Conservation (phyloP, 306 rosid genomes). For the Malus domestica region DNA sequence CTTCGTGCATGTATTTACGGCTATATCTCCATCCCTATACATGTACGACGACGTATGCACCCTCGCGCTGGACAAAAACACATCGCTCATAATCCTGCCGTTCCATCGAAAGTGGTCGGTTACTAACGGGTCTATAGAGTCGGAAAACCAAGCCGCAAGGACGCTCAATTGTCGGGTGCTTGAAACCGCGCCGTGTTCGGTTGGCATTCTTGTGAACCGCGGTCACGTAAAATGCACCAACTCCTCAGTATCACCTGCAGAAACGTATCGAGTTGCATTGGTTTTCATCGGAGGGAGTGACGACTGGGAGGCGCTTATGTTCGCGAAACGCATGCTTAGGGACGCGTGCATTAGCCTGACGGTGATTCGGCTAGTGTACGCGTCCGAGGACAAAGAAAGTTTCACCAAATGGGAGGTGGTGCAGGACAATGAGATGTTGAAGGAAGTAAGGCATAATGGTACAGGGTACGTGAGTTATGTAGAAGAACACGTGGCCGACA, state of each 20-base stretch:
- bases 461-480: conserved; percentile 20
- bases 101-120: conserved; percentile 48
- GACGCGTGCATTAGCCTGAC: conserved; percentile 36
- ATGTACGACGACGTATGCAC: conserved; percentile 59
- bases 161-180: conserved; percentile 31
- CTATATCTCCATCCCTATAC: conserved; percentile 31
- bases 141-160: conserved; percentile 27
- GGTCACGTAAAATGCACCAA: conserved; percentile 25
- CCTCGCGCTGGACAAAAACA: conserved; percentile 42
- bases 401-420: conserved; percentile 1
- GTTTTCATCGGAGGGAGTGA: conserved; percentile 57
- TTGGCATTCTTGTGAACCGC: conserved; percentile 39
- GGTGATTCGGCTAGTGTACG: conserved; percentile 22
- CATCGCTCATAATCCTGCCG: conserved; percentile 45
- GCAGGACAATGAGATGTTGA: conserved; percentile 24
- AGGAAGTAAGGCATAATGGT: conserved; percentile 3
- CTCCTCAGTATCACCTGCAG: conserved; percentile 13
- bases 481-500: conserved; percentile 33
- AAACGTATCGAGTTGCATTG: conserved; percentile 22
- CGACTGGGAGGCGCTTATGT: conserved; percentile 42
- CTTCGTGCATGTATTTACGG: conserved; percentile 31
- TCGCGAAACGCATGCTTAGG: conserved; percentile 31
- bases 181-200: conserved; percentile 50
- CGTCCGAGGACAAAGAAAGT: background rate
- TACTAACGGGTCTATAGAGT: conserved; percentile 23